Evolutionary conservation across 306 rosid genomes (phyloP), one percentile per base, ranked within the genome.

Genomic region (Rubus parviflorus): DNA sequence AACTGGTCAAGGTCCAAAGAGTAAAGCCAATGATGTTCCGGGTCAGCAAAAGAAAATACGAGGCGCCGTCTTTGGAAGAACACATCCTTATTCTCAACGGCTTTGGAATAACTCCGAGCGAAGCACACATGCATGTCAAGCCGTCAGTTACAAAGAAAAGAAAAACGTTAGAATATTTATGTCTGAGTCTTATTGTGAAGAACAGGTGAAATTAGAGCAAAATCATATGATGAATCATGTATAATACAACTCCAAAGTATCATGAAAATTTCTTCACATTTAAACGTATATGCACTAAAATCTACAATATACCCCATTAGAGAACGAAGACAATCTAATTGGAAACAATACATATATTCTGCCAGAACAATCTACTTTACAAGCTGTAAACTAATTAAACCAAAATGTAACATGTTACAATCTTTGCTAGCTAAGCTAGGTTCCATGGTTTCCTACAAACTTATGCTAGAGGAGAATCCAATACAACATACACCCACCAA

Each of bases 401-500:
- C 72, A 67, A 66, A 35, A 62, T 35, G 68, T 13, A 48, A 6
- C 40, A 13, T 45, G 56, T 46, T 22, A 57, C 23, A 48, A 46
- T 46, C 25, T 43, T 16, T 69, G 57, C 58, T 15, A 69, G 58
- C 60, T 48, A 70, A 63, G 65, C 45, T 63, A 63, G 22, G 57
- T 49, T 49, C 25, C 51, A 72, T 54, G 51, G 41, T 51, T 76
- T 38, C 65, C 54, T 54, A 68, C 53, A 47, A 43, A 14, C 81
- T 78, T 43, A 30, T 67, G 46, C 75, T 74, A 83, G 6, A 72
- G 46, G 40, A 82, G 78, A 75, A 83, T 30, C 35, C 84, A 71
- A 76, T 87, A 53, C 83, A 89, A 41, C 43, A 76, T 63, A 83
- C 45, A 84, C 23, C 85, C 74, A 46, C 57, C 70, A 22, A 86